These are phyloP conservation scores for Thamnidium elegans DNA, from an alignment of 192 early-diverging fungal genomes.

Conservation along the genomic window DNA sequence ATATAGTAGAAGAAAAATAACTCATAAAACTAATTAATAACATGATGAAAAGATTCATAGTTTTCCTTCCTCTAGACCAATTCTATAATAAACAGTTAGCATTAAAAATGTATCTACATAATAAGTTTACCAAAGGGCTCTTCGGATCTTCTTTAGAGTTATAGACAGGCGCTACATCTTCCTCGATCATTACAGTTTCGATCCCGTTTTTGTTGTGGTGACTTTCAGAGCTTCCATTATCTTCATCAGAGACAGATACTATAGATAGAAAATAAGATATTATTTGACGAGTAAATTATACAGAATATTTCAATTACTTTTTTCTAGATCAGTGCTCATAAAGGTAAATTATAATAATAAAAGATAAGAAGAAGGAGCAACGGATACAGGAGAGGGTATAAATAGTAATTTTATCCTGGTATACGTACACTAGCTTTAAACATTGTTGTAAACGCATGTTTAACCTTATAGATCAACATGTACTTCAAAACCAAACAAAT, in stretches of 20 bases:
- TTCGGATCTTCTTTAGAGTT: constrained; percentile 9
- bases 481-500: too few species aligned
- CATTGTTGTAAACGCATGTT: too few species aligned
- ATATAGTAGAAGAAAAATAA: constrained; percentile 22
- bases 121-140: constrained; percentile 15
- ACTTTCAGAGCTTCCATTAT: not conserved
- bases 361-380: too few species aligned
- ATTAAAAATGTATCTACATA: not conserved
- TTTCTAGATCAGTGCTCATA: too few species aligned
- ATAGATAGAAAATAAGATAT: not conserved
- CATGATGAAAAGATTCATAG: constrained; percentile 4
- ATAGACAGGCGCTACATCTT: not conserved
- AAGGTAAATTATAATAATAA: too few species aligned
- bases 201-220: not conserved
- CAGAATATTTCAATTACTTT: not conserved
- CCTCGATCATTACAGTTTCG: not conserved
- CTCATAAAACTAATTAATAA: constrained; percentile 22
- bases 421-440: too few species aligned
- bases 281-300: not conserved
- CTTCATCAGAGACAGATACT: not conserved
- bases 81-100: constrained; percentile 3
- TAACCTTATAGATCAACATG: too few species aligned
- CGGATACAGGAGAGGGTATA: too few species aligned
- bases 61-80: constrained; percentile 20
- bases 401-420: too few species aligned